Evolutionary conservation across 2,329 filamentous ascomycete species (phyloP).

Genomic region (Sporothrix curviconia): DNA sequence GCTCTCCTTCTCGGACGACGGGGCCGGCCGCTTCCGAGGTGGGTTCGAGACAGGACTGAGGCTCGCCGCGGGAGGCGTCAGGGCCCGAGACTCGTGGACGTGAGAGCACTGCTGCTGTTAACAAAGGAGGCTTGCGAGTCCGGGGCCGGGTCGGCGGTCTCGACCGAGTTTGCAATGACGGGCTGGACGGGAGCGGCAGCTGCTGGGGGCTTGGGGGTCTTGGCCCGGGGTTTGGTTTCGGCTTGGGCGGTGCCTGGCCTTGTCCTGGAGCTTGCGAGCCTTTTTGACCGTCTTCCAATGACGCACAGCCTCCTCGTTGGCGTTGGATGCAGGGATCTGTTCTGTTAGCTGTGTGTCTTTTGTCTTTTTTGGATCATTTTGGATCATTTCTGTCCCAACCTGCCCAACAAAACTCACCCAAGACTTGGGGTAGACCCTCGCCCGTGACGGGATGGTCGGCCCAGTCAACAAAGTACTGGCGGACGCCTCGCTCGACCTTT

Average conservation of each 20-base stretch:
- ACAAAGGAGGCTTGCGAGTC: conserved; percentile 7
- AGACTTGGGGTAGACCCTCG: conserved; percentile 38
- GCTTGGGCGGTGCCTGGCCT: background rate
- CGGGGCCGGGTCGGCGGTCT: background rate
- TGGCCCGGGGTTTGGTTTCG: background rate
- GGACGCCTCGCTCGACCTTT: conserved; percentile 25
- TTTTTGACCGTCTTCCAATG: conserved; percentile 23
- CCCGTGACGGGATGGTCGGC: conserved; percentile 44
- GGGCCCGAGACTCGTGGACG: conserved; percentile 1
- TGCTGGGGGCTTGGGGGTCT: background rate
- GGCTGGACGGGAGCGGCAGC: no score
- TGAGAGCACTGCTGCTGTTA: conserved; percentile 7
- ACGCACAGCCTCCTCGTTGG: conserved; percentile 23
- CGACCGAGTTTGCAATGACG: no score
- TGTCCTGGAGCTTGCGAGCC: background rate
- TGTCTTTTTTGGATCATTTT: no score
- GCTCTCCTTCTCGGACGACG: background rate
- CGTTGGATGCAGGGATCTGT: conserved; percentile 23
- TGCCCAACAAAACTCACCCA: conserved; percentile 39
- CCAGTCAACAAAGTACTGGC: conserved; percentile 52
- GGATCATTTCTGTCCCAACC: no score
- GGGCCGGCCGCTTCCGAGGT: background rate
- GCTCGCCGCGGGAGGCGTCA: background rate
- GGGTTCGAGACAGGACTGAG: background rate
- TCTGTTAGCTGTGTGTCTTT: background rate